phyloP scores from a whole-genome alignment of 23 red algal genomes.

The Chondrus crispus region DNA sequence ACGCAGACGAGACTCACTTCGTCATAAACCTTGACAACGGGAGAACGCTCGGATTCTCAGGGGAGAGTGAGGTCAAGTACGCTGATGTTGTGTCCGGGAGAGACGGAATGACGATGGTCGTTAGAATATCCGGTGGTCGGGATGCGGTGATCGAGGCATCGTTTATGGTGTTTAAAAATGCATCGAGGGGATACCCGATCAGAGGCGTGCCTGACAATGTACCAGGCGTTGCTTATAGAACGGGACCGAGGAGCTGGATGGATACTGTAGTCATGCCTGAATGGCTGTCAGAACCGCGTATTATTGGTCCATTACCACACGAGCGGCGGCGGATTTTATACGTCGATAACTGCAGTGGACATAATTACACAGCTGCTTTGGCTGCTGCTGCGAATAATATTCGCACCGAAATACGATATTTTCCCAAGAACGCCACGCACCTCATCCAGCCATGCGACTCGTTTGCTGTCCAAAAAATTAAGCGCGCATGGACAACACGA shows the following conservation, averaged over 20 bases:
- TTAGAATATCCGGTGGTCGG: not conserved
- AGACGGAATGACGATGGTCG: conserved; percentile 5
- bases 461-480: not conserved
- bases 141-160: not conserved
- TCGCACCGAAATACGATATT: not conserved
- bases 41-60: not conserved
- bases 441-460: not conserved
- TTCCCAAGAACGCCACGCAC: not conserved
- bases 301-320: not conserved
- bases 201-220: not conserved
- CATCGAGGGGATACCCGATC: not conserved
- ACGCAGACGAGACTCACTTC: conserved; percentile 13
- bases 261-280: not conserved
- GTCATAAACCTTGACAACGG: conserved; percentile 17
- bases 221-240: not conserved
- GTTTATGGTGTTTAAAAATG: not conserved
- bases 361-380: not conserved
- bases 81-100: not conserved
- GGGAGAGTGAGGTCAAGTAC: not conserved
- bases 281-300: not conserved
- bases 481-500: not conserved
- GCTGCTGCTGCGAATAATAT: not conserved
- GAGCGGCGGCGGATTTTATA: not conserved
- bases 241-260: not conserved
- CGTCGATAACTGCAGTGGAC: not conserved